Evolutionary conservation across 2,329 filamentous ascomycete genomes (phyloP).

Genomic region (Pseudogymnoascus sp.): DNA sequence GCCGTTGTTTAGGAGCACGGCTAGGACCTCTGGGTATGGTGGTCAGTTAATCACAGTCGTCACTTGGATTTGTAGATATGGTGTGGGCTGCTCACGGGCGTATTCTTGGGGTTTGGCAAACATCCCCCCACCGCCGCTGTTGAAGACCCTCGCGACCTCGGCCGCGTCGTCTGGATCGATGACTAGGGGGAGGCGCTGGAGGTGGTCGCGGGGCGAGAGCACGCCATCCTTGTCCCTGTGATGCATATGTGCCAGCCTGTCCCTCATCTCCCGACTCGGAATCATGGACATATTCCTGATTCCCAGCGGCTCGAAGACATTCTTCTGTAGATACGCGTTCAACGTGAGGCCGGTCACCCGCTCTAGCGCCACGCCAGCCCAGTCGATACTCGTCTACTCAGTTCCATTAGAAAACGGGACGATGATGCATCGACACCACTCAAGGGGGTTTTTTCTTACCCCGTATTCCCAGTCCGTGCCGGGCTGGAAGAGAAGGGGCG

Average conservation of each 20-base stretch:
- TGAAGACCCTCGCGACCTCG: conserved; percentile 26
- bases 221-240: conserved; percentile 35
- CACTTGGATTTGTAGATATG: background rate
- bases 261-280: conserved; percentile 39
- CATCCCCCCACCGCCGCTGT: conserved; percentile 53
- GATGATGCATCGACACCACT: too few species aligned
- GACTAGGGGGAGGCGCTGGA: conserved; percentile 12
- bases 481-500: conserved; percentile 50
- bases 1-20: conserved; percentile 54
- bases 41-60: background rate
- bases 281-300: conserved; percentile 20
- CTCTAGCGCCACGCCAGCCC: conserved; percentile 29
- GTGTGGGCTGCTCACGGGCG: conserved; percentile 38
- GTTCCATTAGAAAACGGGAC: background rate
- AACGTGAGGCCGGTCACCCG: conserved; percentile 7
- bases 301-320: conserved; percentile 13
- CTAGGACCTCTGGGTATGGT: conserved; percentile 42
- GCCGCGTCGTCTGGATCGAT: conserved; percentile 9
- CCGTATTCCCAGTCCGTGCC: conserved; percentile 41
- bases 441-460: too few species aligned
- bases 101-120: conserved; percentile 55
- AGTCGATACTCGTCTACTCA: conserved; percentile 33
- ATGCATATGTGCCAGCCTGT: conserved; percentile 49
- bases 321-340: conserved; percentile 10
- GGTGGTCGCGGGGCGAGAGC: conserved; percentile 14